A percentile compares a stretch with the other conserved stretches of the same genome.
Conservation (phyloP, 2,329 filamentous ascomycete species). For the Phyllosticta citribraziliensis region DNA sequence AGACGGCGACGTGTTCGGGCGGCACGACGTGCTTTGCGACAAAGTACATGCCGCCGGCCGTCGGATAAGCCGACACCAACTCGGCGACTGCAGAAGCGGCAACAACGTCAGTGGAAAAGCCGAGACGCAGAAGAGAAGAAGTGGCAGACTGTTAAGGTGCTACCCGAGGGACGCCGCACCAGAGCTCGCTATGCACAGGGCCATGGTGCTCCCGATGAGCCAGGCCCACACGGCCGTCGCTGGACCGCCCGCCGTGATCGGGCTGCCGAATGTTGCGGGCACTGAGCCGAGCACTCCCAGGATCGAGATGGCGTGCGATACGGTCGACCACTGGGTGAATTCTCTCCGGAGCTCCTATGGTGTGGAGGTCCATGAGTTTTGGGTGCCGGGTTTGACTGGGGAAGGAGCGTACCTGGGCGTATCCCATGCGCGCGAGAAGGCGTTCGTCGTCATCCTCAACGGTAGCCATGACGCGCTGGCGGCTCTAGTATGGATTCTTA, state of each 20-base stretch:
- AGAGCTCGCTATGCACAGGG: slow-evolving; percentile 53
- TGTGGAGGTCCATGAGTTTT: slow-evolving; percentile 5
- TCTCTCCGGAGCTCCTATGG: slow-evolving; percentile 50
- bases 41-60: slow-evolving; percentile 56
- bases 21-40: slow-evolving; percentile 57
- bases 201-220: slow-evolving; percentile 55
- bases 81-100: slow-evolving; percentile 43
- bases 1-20: slow-evolving; percentile 49
- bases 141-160: too few species aligned
- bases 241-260: slow-evolving; percentile 49
- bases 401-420: slow-evolving; percentile 44
- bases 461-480: slow-evolving; percentile 32
- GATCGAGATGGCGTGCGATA: slow-evolving; percentile 58
- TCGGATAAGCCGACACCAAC: slow-evolving; percentile 56
- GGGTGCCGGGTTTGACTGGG: neutral
- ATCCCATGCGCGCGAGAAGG: slow-evolving; percentile 51
- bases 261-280: slow-evolving; percentile 52
- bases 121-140: neutral
- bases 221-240: slow-evolving; percentile 58
- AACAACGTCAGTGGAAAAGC: slow-evolving; percentile 7
- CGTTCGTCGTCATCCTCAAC: slow-evolving; percentile 51
- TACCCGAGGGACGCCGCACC: slow-evolving; percentile 22
- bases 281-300: slow-evolving; percentile 56
- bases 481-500: neutral
- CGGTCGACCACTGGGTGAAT: slow-evolving; percentile 57